These are phyloP conservation scores for Fraxinus xanthoxyloides DNA, from an alignment of 305 asterid genomes.

Conservation along the genomic window DNA sequence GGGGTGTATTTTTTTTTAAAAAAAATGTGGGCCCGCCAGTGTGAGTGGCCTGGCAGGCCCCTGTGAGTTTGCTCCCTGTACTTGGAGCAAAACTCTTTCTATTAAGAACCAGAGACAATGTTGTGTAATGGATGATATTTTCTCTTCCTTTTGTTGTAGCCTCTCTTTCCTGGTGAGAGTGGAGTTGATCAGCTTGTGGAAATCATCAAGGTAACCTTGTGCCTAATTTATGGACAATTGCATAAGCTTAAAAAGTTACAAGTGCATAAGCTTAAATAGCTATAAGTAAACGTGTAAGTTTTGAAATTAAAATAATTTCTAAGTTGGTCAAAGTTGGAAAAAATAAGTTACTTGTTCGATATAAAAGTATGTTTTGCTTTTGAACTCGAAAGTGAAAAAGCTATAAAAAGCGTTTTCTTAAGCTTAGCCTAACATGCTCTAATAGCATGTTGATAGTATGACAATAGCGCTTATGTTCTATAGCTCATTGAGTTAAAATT, in stretches of 20 bases:
- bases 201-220: constrained; percentile 63
- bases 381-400: neutral
- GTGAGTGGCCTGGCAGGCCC: too few relatives aligned
- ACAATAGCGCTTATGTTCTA: neutral
- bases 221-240: constrained; percentile 8
- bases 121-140: constrained; percentile 3
- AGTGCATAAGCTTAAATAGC: neutral
- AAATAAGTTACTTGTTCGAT: neutral
- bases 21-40: too few relatives aligned
- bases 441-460: neutral
- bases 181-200: constrained; percentile 93
- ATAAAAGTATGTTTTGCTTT: neutral
- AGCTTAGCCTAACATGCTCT: neutral
- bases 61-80: too few relatives aligned
- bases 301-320: neutral
- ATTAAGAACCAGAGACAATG: neutral
- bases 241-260: neutral
- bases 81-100: neutral
- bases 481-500: neutral
- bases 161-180: constrained; percentile 89
- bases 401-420: neutral
- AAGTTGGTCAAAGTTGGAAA: neutral
- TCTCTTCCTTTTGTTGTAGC: constrained; percentile 38
- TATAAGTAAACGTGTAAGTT: neutral
- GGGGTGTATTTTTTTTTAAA: too few relatives aligned